Percentiles rank a stretch among this genome's conserved stretches.
Evolutionary conservation across 306 rosid genomes (phyloP).

Genomic region (Glycine soja): DNA sequence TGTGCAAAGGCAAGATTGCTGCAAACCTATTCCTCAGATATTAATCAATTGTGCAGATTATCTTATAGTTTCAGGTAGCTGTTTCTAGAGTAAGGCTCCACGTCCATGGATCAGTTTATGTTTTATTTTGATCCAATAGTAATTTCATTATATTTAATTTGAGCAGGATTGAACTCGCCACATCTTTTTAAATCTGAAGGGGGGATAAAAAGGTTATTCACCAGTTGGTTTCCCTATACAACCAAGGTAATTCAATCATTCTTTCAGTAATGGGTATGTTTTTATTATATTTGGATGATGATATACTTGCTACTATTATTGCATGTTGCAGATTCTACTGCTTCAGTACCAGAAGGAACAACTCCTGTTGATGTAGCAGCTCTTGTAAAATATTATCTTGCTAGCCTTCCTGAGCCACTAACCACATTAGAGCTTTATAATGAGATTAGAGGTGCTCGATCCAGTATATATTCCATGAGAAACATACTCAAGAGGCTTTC

Average conservation of each 20-base stretch:
- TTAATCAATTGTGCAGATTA: slow-evolving; percentile 86
- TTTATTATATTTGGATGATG: slow-evolving; percentile 40
- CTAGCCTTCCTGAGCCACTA: slow-evolving; percentile 96
- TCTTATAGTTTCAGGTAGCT: slow-evolving; percentile 88
- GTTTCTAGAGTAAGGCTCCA: slow-evolving; percentile 44
- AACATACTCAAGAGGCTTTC: slow-evolving; percentile 84
- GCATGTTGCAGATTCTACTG: slow-evolving; percentile 67
- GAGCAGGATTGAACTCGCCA: slow-evolving; percentile 78
- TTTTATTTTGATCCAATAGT: slow-evolving; percentile 34
- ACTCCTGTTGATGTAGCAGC: slow-evolving; percentile 90
- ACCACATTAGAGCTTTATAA: slow-evolving; percentile 78
- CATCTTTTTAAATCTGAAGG: slow-evolving; percentile 85
- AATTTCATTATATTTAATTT: slow-evolving; percentile 35
- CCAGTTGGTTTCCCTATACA: slow-evolving; percentile 82
- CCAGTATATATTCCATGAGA: slow-evolving; percentile 77
- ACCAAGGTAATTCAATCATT: slow-evolving; percentile 68
- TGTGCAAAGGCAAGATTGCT: slow-evolving; percentile 81
- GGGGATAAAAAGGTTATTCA: slow-evolving; percentile 86
- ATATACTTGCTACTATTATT: slow-evolving; percentile 36
- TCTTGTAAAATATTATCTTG: slow-evolving; percentile 83
- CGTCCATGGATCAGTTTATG: slow-evolving; percentile 10
- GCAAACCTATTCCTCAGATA: slow-evolving; percentile 81
- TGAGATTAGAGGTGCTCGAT: slow-evolving; percentile 78
- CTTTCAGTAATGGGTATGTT: slow-evolving; percentile 40
- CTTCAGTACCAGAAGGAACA: slow-evolving; percentile 78